Conservation (phyloP, 1,139 yeast genomes). For the Suhomyces kunorum region DNA sequence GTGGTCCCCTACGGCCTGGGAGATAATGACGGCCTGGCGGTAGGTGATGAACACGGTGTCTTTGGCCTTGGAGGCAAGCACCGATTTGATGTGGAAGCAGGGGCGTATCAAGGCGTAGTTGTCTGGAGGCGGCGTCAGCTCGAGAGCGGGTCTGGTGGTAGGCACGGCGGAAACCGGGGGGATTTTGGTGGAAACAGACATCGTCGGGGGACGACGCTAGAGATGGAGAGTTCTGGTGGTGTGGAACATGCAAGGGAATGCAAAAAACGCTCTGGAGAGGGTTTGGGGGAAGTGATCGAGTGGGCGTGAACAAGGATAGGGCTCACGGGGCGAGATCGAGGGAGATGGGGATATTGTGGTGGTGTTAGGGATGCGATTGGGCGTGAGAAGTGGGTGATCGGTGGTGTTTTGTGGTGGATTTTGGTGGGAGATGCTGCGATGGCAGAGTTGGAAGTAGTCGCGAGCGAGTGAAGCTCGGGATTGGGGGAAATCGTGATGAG, state of each 20-base stretch:
- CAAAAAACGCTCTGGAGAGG: conserved; percentile 1
- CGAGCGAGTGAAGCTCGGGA: conserved; percentile 6
- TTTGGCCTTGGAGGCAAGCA: conserved; percentile 54
- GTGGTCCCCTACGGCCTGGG: conserved; percentile 30
- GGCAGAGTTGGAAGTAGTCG: conserved; percentile 6
- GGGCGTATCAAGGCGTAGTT: conserved; percentile 39
- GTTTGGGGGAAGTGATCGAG: not conserved
- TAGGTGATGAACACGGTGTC: conserved; percentile 61
- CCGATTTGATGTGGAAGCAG: conserved; percentile 57
- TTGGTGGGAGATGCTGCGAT: too few relatives aligned
- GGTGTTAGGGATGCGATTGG: not conserved
- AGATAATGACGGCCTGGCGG: conserved; percentile 55
- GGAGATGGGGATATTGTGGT: not conserved
- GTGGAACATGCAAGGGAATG: conserved; percentile 6
- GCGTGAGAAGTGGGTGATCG: too few relatives aligned
- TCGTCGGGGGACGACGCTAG: conserved; percentile 8
- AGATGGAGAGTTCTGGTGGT: not conserved
- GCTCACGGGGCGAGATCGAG: not conserved
- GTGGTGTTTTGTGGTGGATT: too few relatives aligned
- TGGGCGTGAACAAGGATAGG: not conserved
- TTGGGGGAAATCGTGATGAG: conserved; percentile 1
- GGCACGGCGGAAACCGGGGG: conserved; percentile 2
- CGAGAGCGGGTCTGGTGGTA: conserved; percentile 10
- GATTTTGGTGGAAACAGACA: conserved; percentile 10
- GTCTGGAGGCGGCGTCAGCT: conserved; percentile 27